These are phyloP conservation scores for Globisporangium uncinulatum DNA, from an alignment of 352 stramenopile species.

Conservation along the genomic window DNA sequence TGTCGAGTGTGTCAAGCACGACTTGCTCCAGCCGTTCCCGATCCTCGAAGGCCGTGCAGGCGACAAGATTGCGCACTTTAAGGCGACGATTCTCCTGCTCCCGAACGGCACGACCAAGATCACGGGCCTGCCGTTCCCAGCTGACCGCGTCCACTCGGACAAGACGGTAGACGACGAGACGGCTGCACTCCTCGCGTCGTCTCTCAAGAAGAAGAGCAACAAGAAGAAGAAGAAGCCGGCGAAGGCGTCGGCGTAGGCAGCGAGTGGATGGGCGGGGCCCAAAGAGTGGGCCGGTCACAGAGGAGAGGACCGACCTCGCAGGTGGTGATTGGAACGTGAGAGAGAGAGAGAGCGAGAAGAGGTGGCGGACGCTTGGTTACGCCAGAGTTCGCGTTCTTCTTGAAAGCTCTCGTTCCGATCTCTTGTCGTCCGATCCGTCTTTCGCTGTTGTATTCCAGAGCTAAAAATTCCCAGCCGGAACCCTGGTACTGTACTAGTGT, in stretches of 20 bases:
- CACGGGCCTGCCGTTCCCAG: constrained; percentile 90
- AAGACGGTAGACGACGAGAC: constrained; percentile 93
- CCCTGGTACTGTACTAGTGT: no score
- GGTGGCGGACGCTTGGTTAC: no score
- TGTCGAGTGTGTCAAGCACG: constrained; percentile 97
- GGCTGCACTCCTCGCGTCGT: constrained; percentile 83
- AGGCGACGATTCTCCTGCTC: constrained; percentile 98
- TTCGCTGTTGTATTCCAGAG: no score
- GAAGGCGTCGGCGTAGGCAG: constrained; percentile 22
- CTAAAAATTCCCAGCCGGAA: no score
- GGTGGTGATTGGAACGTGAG: no score
- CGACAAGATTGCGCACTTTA: constrained; percentile 98
- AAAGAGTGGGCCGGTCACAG: no score
- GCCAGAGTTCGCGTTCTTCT: no score
- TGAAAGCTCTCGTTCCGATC: no score
- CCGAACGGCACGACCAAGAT: constrained; percentile 95
- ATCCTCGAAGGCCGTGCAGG: constrained; percentile 94
- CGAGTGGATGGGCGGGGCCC: no score
- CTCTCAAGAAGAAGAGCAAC: constrained; percentile 95
- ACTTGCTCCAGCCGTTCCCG: constrained; percentile 96
- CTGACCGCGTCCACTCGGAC: constrained; percentile 88
- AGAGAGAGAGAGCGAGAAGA: no score
- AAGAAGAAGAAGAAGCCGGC: constrained; percentile 91
- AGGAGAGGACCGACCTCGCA: no score
- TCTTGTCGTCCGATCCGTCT: no score